Conservation (phyloP, 306 rosid genomes). For the Senna tora region DNA sequence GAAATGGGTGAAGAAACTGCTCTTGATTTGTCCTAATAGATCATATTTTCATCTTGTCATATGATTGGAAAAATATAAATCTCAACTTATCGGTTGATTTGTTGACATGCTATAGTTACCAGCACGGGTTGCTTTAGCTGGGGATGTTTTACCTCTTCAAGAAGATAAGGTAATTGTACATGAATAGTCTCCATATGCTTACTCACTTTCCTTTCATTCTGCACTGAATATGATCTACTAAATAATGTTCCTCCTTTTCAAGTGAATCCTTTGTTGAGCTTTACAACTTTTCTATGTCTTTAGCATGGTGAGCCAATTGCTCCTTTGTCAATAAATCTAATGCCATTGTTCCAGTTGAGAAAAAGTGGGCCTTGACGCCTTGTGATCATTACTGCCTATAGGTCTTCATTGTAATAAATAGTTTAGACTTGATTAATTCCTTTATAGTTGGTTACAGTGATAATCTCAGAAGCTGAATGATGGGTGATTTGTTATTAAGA, state of each 20-base stretch:
- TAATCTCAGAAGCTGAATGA: background rate
- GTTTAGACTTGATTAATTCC: conserved; percentile 14
- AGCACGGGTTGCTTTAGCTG: conserved; percentile 82
- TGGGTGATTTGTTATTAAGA: background rate
- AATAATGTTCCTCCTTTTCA: conserved; percentile 1
- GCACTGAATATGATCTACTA: background rate
- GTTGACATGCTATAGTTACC: conserved; percentile 68
- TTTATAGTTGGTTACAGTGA: background rate
- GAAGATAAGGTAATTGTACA: conserved; percentile 67
- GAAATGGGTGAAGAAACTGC: background rate
- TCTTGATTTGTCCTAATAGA: conserved; percentile 36
- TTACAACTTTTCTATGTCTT: conserved; percentile 19
- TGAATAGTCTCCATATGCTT: conserved; percentile 23
- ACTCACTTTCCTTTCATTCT: conserved; percentile 22
- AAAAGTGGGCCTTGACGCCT: background rate
- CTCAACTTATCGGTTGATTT: conserved; percentile 34
- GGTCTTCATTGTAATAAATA: conserved; percentile 5
- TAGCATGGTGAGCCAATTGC: conserved; percentile 18
- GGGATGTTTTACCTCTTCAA: conserved; percentile 70
- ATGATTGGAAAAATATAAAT: conserved; percentile 30
- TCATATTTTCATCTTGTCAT: conserved; percentile 20
- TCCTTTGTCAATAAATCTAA: conserved; percentile 19
- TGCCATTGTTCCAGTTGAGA: background rate
- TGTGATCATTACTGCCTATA: background rate
- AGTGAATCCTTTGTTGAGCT: conserved; percentile 31